These are phyloP conservation scores for Amaranthus tricolor DNA, from an alignment of 179 eudicot species.

Conservation along the genomic window DNA sequence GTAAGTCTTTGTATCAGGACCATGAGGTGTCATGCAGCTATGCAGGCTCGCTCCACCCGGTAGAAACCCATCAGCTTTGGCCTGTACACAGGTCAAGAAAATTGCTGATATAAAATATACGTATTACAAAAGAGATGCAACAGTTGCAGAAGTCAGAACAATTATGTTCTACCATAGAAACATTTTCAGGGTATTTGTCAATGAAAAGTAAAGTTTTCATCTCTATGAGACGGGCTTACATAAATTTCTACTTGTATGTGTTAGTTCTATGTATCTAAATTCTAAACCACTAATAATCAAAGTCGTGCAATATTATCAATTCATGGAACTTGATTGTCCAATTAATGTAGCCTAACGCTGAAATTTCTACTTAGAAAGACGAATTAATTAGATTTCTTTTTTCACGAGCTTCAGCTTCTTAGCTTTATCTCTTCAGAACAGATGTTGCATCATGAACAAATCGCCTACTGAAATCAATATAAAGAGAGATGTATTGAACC, in stretches of 20 bases:
- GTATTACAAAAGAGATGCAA: neutral
- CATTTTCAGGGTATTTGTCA: neutral
- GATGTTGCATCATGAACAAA: neutral
- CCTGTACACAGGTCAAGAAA: slow-evolving; percentile 44
- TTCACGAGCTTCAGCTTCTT: neutral
- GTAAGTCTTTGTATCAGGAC: slow-evolving; percentile 94
- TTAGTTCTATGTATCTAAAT: too few relatives aligned
- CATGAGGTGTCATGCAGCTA: slow-evolving; percentile 99
- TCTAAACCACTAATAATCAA: neutral
- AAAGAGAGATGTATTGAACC: neutral
- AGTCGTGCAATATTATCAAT: neutral
- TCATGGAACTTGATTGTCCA: neutral
- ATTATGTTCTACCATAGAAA: neutral
- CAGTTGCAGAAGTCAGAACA: neutral
- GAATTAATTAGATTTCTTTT: neutral
- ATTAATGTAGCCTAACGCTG: neutral
- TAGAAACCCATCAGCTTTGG: slow-evolving; percentile 95
- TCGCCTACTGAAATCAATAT: neutral
- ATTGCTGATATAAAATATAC: neutral
- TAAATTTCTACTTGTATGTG: neutral
- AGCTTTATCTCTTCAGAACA: neutral
- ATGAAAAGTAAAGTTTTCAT: neutral
- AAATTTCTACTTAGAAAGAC: neutral
- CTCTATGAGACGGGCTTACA: too few relatives aligned
- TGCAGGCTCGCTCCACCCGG: slow-evolving; percentile 98